Evolutionary conservation across 139 green algal genomes (phyloP).

Genomic region (Asterochloris sp.): DNA sequence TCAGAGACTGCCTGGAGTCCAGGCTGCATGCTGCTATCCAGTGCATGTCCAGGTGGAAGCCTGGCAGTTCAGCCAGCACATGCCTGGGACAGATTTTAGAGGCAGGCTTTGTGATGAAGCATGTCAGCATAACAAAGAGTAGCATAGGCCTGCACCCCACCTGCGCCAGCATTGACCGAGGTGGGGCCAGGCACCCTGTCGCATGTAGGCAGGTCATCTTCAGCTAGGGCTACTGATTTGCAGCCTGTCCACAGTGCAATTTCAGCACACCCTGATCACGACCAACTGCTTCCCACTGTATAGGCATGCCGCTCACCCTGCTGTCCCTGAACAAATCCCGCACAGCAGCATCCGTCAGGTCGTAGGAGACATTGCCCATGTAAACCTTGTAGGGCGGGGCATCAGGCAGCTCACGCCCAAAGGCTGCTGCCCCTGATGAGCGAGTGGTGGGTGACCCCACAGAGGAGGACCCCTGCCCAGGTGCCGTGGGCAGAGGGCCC

Average conservation of each 20-base stretch:
- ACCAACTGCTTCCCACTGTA: too few relatives aligned
- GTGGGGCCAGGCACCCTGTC: too few relatives aligned
- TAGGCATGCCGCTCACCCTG: too few relatives aligned
- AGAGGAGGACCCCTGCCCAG: too few relatives aligned
- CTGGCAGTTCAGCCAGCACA: too few relatives aligned
- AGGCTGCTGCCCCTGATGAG: too few relatives aligned
- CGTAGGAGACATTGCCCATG: slow-evolving; percentile 47
- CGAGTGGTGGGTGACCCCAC: too few relatives aligned
- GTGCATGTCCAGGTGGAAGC: too few relatives aligned
- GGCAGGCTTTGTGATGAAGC: not conserved
- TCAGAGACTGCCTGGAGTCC: too few relatives aligned
- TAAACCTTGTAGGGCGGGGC: slow-evolving; percentile 46
- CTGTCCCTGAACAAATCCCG: slow-evolving; percentile 4
- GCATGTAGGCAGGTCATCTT: not conserved
- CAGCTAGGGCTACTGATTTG: not conserved
- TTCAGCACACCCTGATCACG: too few relatives aligned
- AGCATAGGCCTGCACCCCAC: not conserved
- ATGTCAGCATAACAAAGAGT: not conserved
- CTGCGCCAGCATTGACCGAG: not conserved
- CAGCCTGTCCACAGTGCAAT: not conserved
- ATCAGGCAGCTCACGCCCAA: slow-evolving; percentile 22
- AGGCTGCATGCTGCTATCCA: too few relatives aligned
- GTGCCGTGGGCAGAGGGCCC: too few relatives aligned
- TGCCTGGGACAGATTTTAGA: not conserved
- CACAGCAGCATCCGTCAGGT: slow-evolving; percentile 15